Evolutionary conservation across 164 flowering plant genomes (phyloP).

Genomic region (Berberis vulgaris): DNA sequence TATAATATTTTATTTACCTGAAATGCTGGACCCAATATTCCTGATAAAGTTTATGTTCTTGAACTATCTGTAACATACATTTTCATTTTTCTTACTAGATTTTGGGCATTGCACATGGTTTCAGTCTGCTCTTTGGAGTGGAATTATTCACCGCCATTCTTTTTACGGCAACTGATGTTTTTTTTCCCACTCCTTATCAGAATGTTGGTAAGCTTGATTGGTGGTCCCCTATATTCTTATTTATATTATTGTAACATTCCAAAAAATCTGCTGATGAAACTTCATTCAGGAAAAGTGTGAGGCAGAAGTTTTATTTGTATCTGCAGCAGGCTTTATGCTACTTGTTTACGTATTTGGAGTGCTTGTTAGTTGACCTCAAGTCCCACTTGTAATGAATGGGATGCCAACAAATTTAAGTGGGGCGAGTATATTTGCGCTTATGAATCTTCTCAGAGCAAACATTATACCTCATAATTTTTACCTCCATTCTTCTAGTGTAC

Average conservation of each 20-base stretch:
- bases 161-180: conserved; percentile 52
- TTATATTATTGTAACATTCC: background rate
- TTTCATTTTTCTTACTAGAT: conserved; percentile 34
- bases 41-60: background rate
- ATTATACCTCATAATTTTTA: conserved; percentile 94
- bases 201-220: conserved; percentile 41
- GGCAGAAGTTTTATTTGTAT: conserved; percentile 35
- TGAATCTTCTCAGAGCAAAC: conserved; percentile 91
- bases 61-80: conserved; percentile 2
- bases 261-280: conserved; percentile 1
- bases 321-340: conserved; percentile 39
- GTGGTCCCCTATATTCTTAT: background rate
- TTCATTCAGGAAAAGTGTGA: conserved; percentile 47
- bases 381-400: conserved; percentile 47
- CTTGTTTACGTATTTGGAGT: conserved; percentile 51
- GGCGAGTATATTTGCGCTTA: conserved; percentile 63
- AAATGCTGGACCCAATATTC: background rate
- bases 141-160: conserved; percentile 57
- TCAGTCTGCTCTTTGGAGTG: conserved; percentile 63
- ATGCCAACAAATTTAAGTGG: conserved; percentile 45
- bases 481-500: conserved; percentile 78
- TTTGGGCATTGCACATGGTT: conserved; percentile 77
- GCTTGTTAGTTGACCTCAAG: conserved; percentile 59
- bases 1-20: background rate
- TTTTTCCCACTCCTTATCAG: conserved; percentile 50